These are phyloP conservation scores for Arthrobotrys sphaeroides DNA, from an alignment of 2,329 filamentous ascomycete species.

Conservation along the genomic window DNA sequence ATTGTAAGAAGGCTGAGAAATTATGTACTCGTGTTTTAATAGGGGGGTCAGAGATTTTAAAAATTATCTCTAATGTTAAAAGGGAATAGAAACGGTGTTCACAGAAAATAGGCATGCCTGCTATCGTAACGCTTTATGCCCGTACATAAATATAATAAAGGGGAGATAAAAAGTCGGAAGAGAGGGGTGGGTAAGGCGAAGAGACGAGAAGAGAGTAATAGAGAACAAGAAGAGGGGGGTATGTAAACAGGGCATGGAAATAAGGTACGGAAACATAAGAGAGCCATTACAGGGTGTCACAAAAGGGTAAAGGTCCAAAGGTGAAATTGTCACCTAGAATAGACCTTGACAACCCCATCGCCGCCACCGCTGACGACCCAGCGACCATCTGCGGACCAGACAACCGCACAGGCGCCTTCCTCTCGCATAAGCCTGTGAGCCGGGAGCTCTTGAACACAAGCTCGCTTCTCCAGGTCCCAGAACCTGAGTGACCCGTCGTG, in stretches of 20 bases:
- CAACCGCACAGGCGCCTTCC: conserved; percentile 91
- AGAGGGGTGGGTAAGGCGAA: neutral
- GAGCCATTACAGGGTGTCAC: conserved; percentile 5
- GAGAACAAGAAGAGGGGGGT: neutral
- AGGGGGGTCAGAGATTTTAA: neutral
- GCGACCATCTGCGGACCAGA: conserved; percentile 93
- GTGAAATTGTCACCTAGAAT: conserved; percentile 61
- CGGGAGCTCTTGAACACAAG: conserved; percentile 94
- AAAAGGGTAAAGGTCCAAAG: neutral
- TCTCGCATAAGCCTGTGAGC: conserved; percentile 93
- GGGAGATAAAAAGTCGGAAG: neutral
- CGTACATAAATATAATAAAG: conserved; percentile 22
- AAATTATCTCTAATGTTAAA: conserved; percentile 37
- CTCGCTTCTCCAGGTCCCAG: conserved; percentile 95
- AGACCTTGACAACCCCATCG: conserved; percentile 96
- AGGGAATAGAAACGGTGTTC: neutral
- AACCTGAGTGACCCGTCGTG: conserved; percentile 96
- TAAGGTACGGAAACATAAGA: neutral
- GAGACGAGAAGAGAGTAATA: neutral
- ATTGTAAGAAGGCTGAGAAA: neutral
- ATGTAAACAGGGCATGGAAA: too few species aligned
- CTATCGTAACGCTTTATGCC: conserved; percentile 30
- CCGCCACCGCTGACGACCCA: conserved; percentile 95
- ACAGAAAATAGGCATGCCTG: conserved; percentile 15
- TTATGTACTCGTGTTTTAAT: conserved; percentile 28